These are phyloP conservation scores for Pseudogymnoascus sp. DNA, from an alignment of 2,329 filamentous ascomycete genomes.

Conservation along the genomic window DNA sequence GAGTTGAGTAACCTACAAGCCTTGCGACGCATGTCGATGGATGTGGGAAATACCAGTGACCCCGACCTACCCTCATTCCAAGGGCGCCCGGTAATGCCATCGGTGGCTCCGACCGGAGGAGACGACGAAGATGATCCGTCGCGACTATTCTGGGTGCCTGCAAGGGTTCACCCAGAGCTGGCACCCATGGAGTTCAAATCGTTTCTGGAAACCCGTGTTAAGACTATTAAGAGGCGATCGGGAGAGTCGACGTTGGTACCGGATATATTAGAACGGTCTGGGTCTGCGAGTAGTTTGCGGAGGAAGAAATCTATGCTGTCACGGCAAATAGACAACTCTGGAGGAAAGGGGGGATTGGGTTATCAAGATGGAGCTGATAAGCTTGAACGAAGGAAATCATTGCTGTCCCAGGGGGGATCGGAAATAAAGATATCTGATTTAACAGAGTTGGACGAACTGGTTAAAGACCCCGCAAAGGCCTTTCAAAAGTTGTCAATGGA, in stretches of 20 bases:
- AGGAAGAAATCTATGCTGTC: conserved; percentile 96
- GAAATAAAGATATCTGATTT: conserved; percentile 55
- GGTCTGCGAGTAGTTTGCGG: conserved; percentile 52
- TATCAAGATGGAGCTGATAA: conserved; percentile 80
- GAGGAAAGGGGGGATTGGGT: conserved; percentile 46
- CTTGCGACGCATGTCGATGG: conserved; percentile 70
- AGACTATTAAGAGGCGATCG: conserved; percentile 78
- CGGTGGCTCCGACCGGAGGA: conserved; percentile 60
- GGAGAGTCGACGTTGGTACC: conserved; percentile 57
- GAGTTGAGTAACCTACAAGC: conserved; percentile 67
- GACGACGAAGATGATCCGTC: conserved; percentile 84
- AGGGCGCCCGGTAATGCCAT: conserved; percentile 54
- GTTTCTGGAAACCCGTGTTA: conserved; percentile 87
- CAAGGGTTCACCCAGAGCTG: conserved; percentile 85
- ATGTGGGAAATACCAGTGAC: conserved; percentile 54
- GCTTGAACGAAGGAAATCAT: conserved; percentile 64
- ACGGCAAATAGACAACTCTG: conserved; percentile 72
- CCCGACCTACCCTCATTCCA: conserved; percentile 70
- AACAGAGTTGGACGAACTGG: conserved; percentile 66
- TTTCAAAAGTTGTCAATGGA: conserved; percentile 56
- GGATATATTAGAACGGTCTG: conserved; percentile 44
- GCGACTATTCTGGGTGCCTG: conserved; percentile 89
- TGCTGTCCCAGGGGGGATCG: conserved; percentile 42
- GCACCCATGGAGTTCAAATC: conserved; percentile 95
- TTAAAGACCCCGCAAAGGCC: conserved; percentile 66